Base-by-base conservation (phyloP, 352 stramenopile genomes). In the Phytophthora pini region DNA sequence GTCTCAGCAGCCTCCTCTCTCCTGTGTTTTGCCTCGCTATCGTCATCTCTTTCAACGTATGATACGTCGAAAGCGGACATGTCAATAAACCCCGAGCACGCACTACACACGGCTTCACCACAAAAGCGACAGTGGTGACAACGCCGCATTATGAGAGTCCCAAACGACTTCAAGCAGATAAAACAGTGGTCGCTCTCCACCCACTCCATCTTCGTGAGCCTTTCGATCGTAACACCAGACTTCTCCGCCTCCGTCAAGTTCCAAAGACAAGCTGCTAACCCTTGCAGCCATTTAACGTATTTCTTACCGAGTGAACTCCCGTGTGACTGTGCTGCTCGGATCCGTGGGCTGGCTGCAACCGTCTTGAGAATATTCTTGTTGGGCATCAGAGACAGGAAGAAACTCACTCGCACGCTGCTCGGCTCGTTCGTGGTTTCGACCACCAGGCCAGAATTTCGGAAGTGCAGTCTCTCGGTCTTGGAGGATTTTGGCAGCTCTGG, bases 91-190 rank as follows among this genome's bases (percentile, higher is more conserved):
- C 69, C 80, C 15, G 77, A 89, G 52, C 78, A 89, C 20, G 69
- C 64, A 27, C 70, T 76, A 62, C 82, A 91, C 13, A 91, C 75
- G 8, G 79, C 74, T n/a, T 88, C 77, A 43, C 82, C 82, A 43
- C 82, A 90, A 46, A 90, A 78, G 1, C 82, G 82, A 52, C 82
- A 90, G 62, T 90, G 79, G 59, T 90, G 82, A 32, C 80, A 83
- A 9, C 74, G 65, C 0, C 80, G 80, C 61, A 70, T 65, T 7
- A 43, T 43, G 24, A 61, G 86, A 17, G 77, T 76, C 44, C 77
- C 66, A 45, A 89, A 89, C 46, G 62, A 68, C 66, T 85, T 85
- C 39, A 83, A 61, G 48, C 82, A 90, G 13, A 87, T 44, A 36
- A 66, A 73, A 56, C 82, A 90, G 66, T 85, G 72, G 57, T 83